Evolutionary conservation across 768 basidiomycete species (phyloP).

Genomic region (Xerocomellus intermedius): DNA sequence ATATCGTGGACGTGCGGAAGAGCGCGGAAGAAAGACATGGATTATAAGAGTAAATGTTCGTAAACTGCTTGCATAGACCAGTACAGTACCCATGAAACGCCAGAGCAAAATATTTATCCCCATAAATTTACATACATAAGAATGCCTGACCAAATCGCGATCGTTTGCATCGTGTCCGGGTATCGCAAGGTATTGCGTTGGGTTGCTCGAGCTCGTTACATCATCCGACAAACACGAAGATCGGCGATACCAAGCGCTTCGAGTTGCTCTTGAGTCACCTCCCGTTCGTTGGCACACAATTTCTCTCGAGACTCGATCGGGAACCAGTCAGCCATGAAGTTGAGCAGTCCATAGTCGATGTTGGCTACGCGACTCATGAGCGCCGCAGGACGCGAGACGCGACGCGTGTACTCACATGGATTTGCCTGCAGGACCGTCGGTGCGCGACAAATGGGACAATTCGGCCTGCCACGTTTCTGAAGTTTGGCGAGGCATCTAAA

Average conservation of each 20-base stretch:
- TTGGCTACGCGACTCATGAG: constrained; percentile 48
- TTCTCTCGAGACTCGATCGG: constrained; percentile 79
- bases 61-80: too few species aligned
- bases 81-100: not conserved
- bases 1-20: too few species aligned
- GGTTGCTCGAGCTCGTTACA: constrained; percentile 27
- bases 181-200: not conserved
- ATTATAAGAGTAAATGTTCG: too few species aligned
- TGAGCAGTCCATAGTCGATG: constrained; percentile 73
- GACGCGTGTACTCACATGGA: constrained; percentile 52
- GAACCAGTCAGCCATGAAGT: constrained; percentile 94
- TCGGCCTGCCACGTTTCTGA: constrained; percentile 72
- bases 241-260: constrained; percentile 56
- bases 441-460: constrained; percentile 85
- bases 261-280: constrained; percentile 68
- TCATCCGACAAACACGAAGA: constrained; percentile 37
- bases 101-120: not conserved
- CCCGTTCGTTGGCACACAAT: constrained; percentile 68
- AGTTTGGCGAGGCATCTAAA: constrained; percentile 79
- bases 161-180: not conserved
- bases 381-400: not conserved
- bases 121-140: not conserved
- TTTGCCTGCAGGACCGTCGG: constrained; percentile 75
- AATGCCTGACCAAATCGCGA: not conserved
- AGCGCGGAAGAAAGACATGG: too few species aligned